Base-by-base conservation (phyloP, 2,329 filamentous ascomycete species). In the Aspergillus phoenicis region DNA sequence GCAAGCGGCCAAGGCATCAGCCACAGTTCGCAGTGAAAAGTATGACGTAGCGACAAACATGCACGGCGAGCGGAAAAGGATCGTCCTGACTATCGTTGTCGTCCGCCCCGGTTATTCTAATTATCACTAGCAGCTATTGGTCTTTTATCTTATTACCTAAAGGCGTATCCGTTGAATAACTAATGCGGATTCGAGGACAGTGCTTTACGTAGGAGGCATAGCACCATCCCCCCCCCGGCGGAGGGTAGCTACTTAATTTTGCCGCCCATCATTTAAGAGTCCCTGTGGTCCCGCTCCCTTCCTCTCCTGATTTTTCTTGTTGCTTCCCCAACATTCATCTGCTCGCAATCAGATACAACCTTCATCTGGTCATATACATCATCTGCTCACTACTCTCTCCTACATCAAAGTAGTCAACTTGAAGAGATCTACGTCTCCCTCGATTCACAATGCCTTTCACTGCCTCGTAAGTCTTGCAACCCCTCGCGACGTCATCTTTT, bases 381-480 rank as follows among this genome's bases (percentile, higher is more conserved):
- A 22, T 3, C 28, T 15, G 39, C 33, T 57, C 60, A 38, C 28
- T 30, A 22, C 36, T 22, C 38, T 45, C 11, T 43, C 28, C 58
- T 30, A 15, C 47, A 57, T 65, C 64, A 60, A 61, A 61, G 56
- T 62, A 48, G 33, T 43, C 48, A 57, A 36, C 39, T 54, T 33
- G 59, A 58, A 60, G 20, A 49, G 38, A 38, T 20, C 22, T 24
- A 66, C 39, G 62, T 70, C 58, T 66, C 80, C 81, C 60, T 30
- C 52, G 15, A 47, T 5, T 61, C 68, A 66, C 56, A 72, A 87
- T 81, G 79, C 74, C 79, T 77, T 80, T 81, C 76, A 81, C 79
- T 67, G 78, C 79, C 64, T 81, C 79, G 79, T 81, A 77, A 80
- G 79, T 80, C 57, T 28, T 38, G 38, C 24, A 38, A 41, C 17